A percentile compares a stretch with the other conserved stretches of the same genome.
These are phyloP conservation scores for Parvularia atlantis DNA, from an alignment of 78 protist genomes.

Conservation along the genomic window DNA sequence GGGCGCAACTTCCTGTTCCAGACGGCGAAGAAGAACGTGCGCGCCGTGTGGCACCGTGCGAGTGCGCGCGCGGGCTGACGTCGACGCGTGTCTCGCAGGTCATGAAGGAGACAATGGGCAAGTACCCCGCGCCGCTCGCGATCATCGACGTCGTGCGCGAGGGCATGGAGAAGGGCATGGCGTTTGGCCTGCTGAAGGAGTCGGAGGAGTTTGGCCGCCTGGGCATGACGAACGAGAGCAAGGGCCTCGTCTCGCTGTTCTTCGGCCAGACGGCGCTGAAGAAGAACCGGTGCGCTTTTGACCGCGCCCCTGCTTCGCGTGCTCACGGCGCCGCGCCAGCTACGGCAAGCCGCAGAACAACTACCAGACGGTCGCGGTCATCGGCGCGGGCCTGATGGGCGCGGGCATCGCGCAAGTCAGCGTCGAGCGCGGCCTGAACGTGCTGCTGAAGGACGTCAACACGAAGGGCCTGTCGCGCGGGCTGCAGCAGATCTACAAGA, in stretches of 20 bases:
- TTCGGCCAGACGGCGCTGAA: constrained; percentile 28
- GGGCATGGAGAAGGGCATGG: background rate
- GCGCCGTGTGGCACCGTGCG: no score
- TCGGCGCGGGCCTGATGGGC: constrained; percentile 87
- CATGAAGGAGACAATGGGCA: constrained; percentile 48
- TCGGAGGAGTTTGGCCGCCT: constrained; percentile 44
- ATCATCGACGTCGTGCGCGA: constrained; percentile 27
- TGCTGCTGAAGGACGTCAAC: constrained; percentile 33
- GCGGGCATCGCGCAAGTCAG: constrained; percentile 57
- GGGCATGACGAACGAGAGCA: constrained; percentile 32
- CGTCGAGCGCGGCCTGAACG: constrained; percentile 3
- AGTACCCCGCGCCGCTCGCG: constrained; percentile 53
- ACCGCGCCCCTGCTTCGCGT: no score
- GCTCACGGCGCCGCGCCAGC: no score
- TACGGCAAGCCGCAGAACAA: constrained; percentile 10
- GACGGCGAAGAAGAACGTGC: constrained; percentile 8
- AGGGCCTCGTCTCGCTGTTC: constrained; percentile 40
- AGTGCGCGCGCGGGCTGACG: no score
- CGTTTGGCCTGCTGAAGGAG: constrained; percentile 30
- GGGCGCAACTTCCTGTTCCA: constrained; percentile 24
- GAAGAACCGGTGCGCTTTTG: no score
- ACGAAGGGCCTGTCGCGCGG: constrained; percentile 42
- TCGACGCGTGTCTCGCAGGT: no score
- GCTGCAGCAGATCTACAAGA: constrained; percentile 14
- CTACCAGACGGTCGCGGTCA: constrained; percentile 32